A percentile compares a stretch with the other conserved stretches of the same genome.
Evolutionary conservation across 2,329 filamentous ascomycete species (phyloP).

Genomic region (Albifimbria verrucaria): DNA sequence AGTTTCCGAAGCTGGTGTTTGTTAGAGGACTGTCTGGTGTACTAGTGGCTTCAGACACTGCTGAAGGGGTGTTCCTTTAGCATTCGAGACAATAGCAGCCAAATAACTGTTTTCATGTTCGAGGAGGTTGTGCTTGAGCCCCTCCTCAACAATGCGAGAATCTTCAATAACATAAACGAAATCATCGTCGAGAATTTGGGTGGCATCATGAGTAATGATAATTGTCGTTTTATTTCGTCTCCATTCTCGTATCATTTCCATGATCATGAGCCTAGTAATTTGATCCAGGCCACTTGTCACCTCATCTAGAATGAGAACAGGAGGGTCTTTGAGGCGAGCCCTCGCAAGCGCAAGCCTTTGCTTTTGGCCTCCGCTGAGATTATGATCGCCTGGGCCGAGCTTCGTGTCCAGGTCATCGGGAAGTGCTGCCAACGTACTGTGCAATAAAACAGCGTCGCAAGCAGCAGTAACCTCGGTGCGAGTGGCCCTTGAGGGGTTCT

Average conservation of each 20-base stretch:
- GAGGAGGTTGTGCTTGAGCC: constrained; percentile 56
- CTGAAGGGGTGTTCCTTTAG: not conserved
- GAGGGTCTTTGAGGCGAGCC: constrained; percentile 71
- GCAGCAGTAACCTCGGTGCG: constrained; percentile 57
- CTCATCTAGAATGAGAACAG: constrained; percentile 84
- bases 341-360: constrained; percentile 80
- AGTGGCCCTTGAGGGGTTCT: constrained; percentile 43
- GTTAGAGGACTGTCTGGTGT: too few species aligned
- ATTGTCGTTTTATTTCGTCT: constrained; percentile 80
- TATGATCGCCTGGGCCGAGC: constrained; percentile 66
- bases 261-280: constrained; percentile 62
- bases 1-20: too few species aligned
- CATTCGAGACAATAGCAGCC: constrained; percentile 33
- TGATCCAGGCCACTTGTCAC: constrained; percentile 82
- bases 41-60: too few species aligned
- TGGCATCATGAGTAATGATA: constrained; percentile 86
- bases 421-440: constrained; percentile 62
- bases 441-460: constrained; percentile 65
- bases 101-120: constrained; percentile 42
- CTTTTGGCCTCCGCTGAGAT: constrained; percentile 79
- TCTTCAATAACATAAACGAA: constrained; percentile 78
- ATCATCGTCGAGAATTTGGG: constrained; percentile 69
- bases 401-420: constrained; percentile 69
- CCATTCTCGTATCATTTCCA: constrained; percentile 76
- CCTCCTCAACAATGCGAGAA: constrained; percentile 66